Evolutionary conservation across 257 asterid genomes (phyloP), one percentile per base, ranked within the genome.

Genomic region (Fraxinus excelsior): DNA sequence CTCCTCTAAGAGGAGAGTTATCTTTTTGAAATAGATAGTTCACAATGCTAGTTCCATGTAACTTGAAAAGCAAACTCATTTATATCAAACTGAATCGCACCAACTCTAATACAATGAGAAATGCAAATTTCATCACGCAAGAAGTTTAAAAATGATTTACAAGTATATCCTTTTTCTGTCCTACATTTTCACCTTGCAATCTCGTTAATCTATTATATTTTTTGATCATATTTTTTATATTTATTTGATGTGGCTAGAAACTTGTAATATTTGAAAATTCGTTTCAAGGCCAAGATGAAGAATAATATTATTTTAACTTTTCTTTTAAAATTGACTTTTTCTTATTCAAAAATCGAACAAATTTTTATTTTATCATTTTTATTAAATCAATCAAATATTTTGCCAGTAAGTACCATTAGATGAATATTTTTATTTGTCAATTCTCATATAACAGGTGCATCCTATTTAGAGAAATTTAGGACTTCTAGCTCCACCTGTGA

Each of bases 381-480:
- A 2, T 75, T 67, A 4, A 44, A 40, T 37, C 34, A 21, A 13
- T 31, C 67, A 40, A 37, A 60, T 62, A 29, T 34, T 31, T 78
- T 70, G 65, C 76, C 7, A 40, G 65, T 35, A 7, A 77, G 19
- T 81, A 53, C 14, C 7, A 21, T 35, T 34, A 56, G 18, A 51
- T 67, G 11, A 51, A 51, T 51, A 51, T 51, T 38, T 51, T 51
- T 18, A 2, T 51, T 40, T 11, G 1, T 21, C 8, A 56, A n/a
- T 21, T 25, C 23, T 58, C 34, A 32, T 60, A 18, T 56, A 1
- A 6, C 28, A 18, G 9, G 11, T 56, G 25, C 28, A 6, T n/a
- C 65, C 65, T 53, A n/a, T 56, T 58, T 13, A 26, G 70, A 73
- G 71, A 65, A 80, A 29, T 70, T 71, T 34, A 60, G 28, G 32